Evolutionary conservation across 441 rosid species (phyloP).

Genomic region (Oxalis stricta): DNA sequence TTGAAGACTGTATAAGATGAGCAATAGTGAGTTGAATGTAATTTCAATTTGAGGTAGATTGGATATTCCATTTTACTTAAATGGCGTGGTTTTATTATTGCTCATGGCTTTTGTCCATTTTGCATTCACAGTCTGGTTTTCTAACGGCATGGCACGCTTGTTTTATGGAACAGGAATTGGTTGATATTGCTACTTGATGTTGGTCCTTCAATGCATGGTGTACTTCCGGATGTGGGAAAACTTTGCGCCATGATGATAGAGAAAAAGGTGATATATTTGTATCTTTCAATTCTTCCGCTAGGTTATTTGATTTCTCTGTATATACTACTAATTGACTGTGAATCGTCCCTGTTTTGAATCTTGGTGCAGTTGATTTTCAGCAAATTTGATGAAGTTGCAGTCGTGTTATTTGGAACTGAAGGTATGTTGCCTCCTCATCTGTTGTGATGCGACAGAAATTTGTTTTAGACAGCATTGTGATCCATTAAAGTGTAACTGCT

Average conservation of each 20-base stretch:
- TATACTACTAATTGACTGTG: background rate
- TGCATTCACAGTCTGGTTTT: too few species aligned
- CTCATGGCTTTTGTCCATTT: too few species aligned
- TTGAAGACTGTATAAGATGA: too few species aligned
- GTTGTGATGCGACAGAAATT: too few species aligned
- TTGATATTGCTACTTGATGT: slow-evolving; percentile 74
- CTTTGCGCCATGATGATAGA: slow-evolving; percentile 55
- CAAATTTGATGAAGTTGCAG: slow-evolving; percentile 75
- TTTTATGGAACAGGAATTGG: slow-evolving; percentile 63
- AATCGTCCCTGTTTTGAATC: slow-evolving; percentile 5
- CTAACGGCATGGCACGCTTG: too few species aligned
- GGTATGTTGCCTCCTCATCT: slow-evolving; percentile 32
- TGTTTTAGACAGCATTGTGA: too few species aligned
- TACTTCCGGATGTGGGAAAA: slow-evolving; percentile 54
- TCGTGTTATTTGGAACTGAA: slow-evolving; percentile 76
- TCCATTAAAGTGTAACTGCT: too few species aligned
- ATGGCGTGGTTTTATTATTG: too few species aligned
- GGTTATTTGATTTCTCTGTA: background rate
- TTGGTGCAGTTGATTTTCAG: slow-evolving; percentile 68
- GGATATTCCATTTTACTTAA: too few species aligned
- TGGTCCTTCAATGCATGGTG: slow-evolving; percentile 66
- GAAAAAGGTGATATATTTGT: slow-evolving; percentile 42
- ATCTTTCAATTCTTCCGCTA: background rate
- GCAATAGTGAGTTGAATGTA: too few species aligned
- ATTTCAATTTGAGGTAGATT: too few species aligned